A percentile compares a stretch with the other conserved stretches of the same genome.
These are phyloP conservation scores for Xerocomellus amylosporus DNA, from an alignment of 768 basidiomycete species.

Conservation along the genomic window DNA sequence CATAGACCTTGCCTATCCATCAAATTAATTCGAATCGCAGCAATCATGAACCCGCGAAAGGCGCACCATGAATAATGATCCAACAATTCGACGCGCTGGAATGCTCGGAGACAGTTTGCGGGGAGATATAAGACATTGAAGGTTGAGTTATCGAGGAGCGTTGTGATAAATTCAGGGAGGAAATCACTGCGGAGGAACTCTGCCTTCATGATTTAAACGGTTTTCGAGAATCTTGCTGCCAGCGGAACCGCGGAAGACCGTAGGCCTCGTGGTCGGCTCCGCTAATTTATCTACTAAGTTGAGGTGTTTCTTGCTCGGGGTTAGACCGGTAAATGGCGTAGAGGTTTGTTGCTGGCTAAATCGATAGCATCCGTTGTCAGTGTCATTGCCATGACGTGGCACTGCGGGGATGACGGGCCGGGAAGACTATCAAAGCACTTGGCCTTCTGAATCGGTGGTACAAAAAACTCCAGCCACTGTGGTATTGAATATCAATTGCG, in stretches of 20 bases:
- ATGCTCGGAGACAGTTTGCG: slow-evolving; percentile 49
- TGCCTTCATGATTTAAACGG: background rate
- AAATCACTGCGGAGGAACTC: background rate
- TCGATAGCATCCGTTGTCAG: too few species aligned
- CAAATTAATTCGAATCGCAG: slow-evolving; percentile 54
- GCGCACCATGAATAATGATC: slow-evolving; percentile 76
- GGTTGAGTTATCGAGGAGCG: background rate
- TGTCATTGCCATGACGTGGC: background rate
- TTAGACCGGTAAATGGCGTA: slow-evolving; percentile 19
- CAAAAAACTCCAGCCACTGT: background rate
- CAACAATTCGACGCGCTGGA: slow-evolving; percentile 60
- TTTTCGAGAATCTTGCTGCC: slow-evolving; percentile 9
- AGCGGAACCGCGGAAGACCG: slow-evolving; percentile 17
- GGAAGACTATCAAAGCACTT: background rate
- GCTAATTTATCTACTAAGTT: background rate
- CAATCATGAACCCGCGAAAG: slow-evolving; percentile 25
- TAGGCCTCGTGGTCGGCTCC: slow-evolving; percentile 1
- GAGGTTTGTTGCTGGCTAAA: background rate
- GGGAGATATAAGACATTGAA: slow-evolving; percentile 31
- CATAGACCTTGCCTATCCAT: slow-evolving; percentile 74
- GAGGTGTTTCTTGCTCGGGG: slow-evolving; percentile 3
- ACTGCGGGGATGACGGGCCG: too few species aligned
- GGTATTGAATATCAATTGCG: background rate
- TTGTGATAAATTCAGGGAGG: background rate
- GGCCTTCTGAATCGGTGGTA: background rate